These are phyloP conservation scores for Chalciporus chontae DNA, from an alignment of 768 basidiomycete species.

Conservation along the genomic window DNA sequence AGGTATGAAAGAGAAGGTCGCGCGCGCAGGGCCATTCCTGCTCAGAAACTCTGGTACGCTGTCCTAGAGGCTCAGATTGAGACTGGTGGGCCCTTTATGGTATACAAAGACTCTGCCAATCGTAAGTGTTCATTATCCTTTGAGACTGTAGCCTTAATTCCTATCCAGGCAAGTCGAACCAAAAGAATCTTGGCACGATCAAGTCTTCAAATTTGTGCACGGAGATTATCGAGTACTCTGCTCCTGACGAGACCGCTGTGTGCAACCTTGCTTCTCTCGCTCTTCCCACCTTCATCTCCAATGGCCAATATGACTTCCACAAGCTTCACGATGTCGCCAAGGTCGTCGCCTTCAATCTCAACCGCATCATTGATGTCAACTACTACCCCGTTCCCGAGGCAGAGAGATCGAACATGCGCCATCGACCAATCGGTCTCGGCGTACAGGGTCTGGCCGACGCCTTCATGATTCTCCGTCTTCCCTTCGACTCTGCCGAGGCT, in stretches of 20 bases:
- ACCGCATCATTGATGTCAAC: conserved; percentile 91
- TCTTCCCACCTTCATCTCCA: conserved; percentile 84
- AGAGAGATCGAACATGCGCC: conserved; percentile 90
- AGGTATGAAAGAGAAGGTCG: conserved; percentile 90
- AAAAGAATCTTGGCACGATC: conserved; percentile 97
- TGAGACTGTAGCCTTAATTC: not conserved
- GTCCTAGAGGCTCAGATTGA: conserved; percentile 96
- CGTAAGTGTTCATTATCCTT: conserved; percentile 42
- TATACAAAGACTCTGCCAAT: conserved; percentile 97
- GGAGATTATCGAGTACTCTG: conserved; percentile 97
- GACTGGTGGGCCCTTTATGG: conserved; percentile 98
- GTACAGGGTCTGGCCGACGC: conserved; percentile 97
- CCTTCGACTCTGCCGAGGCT: conserved; percentile 88
- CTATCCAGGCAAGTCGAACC: conserved; percentile 88
- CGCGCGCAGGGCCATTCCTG: conserved; percentile 78
- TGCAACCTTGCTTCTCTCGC: conserved; percentile 98
- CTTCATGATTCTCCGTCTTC: conserved; percentile 95
- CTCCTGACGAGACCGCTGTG: conserved; percentile 95
- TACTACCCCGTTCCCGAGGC: conserved; percentile 95
- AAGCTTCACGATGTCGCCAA: conserved; percentile 93
- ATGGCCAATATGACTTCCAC: conserved; percentile 88
- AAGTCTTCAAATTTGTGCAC: conserved; percentile 99
- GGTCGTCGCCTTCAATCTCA: conserved; percentile 90
- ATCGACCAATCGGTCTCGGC: conserved; percentile 95
- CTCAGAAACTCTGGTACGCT: conserved; percentile 98